Evolutionary conservation across 164 flowering plant species (phyloP).

Genomic region (Cinnamomum chago): DNA sequence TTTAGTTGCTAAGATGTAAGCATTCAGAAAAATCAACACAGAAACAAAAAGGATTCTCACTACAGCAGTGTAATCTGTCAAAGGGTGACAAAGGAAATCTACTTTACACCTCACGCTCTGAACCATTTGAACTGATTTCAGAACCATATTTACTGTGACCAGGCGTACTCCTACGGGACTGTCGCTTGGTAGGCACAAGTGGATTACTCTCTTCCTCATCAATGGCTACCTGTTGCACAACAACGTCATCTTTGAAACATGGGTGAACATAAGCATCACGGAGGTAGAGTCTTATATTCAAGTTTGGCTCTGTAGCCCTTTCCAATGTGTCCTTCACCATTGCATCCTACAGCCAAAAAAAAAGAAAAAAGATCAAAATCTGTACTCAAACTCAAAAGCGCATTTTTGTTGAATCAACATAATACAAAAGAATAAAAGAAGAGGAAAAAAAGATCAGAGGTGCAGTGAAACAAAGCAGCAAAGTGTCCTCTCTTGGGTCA

Average conservation of each 20-base stretch:
- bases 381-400: too few species aligned
- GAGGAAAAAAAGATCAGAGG: too few species aligned
- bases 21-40: not conserved
- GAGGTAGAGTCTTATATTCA: slow-evolving; percentile 57
- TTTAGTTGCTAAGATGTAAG: not conserved
- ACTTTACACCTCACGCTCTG: too few species aligned
- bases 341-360: slow-evolving; percentile 78
- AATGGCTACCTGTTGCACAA: slow-evolving; percentile 27
- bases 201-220: slow-evolving; percentile 65
- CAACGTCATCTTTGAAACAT: slow-evolving; percentile 48
- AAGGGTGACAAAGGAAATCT: not conserved
- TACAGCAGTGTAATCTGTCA: not conserved
- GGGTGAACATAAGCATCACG: slow-evolving; percentile 75
- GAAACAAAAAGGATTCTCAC: not conserved
- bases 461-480: too few species aligned
- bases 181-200: slow-evolving; percentile 64
- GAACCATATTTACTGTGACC: slow-evolving; percentile 38
- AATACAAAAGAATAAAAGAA: too few species aligned
- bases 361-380: not conserved
- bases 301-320: slow-evolving; percentile 64
- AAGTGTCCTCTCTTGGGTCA: too few species aligned
- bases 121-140: slow-evolving; percentile 21
- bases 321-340: slow-evolving; percentile 82
- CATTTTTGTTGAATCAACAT: too few species aligned
- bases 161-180: slow-evolving; percentile 25